A percentile compares a stretch with the other conserved stretches of the same genome.
phyloP scores from a whole-genome alignment of 176 grass and related monocot species.

The barley (Hordeum vulgare) region MorexV3_pseudomolecules_assembly NC_058518.1:473379241-473379740 shows the following conservation, averaged over 20 bases:
- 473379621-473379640: too few relatives aligned
- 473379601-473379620: not conserved
- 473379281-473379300: slow-evolving; percentile 1
- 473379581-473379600: not conserved
- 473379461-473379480: not conserved
- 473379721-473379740: too few relatives aligned
- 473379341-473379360: slow-evolving; percentile 1
- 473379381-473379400: not conserved
- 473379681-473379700: too few relatives aligned
- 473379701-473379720: too few relatives aligned
- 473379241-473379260: not conserved
- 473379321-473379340: slow-evolving; percentile 41
- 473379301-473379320: slow-evolving; percentile 10
- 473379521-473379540: not conserved
- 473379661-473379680: not conserved
- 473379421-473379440: not conserved
- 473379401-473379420: not conserved
- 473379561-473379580: not conserved
- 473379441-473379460: not conserved
- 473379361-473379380: slow-evolving; percentile 10
- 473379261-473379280: not conserved
- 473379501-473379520: not conserved
- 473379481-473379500: not conserved
- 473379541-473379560: not conserved
- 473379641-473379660: not conserved